A percentile compares a stretch with the other conserved stretches of the same genome.
These are phyloP conservation scores for Cladosporium sp. DNA, from an alignment of 2,329 filamentous ascomycete species.

Conservation along the genomic window DNA sequence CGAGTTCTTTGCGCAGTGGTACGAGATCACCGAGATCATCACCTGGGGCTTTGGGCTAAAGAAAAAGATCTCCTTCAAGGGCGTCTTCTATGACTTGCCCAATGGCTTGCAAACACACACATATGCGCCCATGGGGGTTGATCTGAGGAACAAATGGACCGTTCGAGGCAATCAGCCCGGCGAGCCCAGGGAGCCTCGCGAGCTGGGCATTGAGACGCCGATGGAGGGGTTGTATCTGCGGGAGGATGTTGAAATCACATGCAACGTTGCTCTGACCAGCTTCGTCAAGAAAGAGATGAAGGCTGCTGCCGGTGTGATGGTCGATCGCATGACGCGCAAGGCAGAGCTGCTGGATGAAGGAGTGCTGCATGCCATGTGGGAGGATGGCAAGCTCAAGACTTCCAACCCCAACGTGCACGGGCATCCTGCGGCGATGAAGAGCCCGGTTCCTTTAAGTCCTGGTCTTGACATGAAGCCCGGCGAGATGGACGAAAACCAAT, in stretches of 20 bases:
- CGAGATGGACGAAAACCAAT: constrained; percentile 18
- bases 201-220: constrained; percentile 60
- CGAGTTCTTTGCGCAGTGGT: constrained; percentile 69
- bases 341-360: constrained; percentile 60
- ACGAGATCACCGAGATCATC: constrained; percentile 64
- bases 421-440: constrained; percentile 11
- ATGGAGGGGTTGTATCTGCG: constrained; percentile 60
- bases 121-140: constrained; percentile 61
- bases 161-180: constrained; percentile 64
- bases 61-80: constrained; percentile 61
- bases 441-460: constrained; percentile 11
- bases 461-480: constrained; percentile 13
- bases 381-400: constrained; percentile 57
- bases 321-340: constrained; percentile 63
- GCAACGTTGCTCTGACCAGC: constrained; percentile 54
- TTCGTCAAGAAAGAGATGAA: constrained; percentile 64
- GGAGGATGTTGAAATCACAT: constrained; percentile 65
- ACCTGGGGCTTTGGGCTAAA: constrained; percentile 62
- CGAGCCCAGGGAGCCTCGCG: constrained; percentile 55
- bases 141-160: constrained; percentile 62
- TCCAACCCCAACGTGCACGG: constrained; percentile 38
- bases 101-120: constrained; percentile 68
- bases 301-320: constrained; percentile 61
- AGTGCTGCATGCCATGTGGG: constrained; percentile 60
- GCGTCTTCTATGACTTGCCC: constrained; percentile 66